These are phyloP conservation scores for Baudoinia panamericana DNA, from an alignment of 495 filamentous ascomycete species.

Conservation along the genomic window DNA sequence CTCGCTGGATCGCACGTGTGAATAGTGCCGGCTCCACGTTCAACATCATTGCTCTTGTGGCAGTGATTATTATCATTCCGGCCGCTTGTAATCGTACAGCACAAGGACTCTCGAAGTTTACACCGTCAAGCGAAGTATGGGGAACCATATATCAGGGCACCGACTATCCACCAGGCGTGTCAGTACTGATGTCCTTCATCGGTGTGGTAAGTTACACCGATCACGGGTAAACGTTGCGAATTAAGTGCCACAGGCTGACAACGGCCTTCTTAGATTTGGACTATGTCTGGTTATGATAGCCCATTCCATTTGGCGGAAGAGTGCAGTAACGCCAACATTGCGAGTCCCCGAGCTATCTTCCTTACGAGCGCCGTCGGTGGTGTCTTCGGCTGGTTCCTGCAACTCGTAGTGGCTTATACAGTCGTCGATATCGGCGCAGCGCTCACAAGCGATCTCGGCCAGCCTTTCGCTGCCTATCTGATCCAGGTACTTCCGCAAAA, in stretches of 20 bases:
- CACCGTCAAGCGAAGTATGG: conserved; percentile 52
- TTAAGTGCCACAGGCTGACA: too few relatives aligned
- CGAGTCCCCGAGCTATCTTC: conserved; percentile 64
- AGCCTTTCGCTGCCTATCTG: conserved; percentile 66
- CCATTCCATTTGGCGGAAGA: conserved; percentile 69
- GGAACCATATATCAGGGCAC: conserved; percentile 55
- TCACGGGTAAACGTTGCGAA: too few relatives aligned
- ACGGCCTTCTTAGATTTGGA: conserved; percentile 39
- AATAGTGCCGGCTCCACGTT: conserved; percentile 64
- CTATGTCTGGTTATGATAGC: conserved; percentile 55
- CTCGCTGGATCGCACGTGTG: conserved; percentile 59
- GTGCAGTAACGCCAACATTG: conserved; percentile 63
- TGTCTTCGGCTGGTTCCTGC: conserved; percentile 59
- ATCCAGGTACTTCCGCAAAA: conserved; percentile 56
- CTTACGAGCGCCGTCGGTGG: conserved; percentile 57
- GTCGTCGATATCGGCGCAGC: conserved; percentile 52
- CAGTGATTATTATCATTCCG: conserved; percentile 59
- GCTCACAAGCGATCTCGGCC: conserved; percentile 51
- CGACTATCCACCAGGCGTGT: conserved; percentile 56
- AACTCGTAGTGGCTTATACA: conserved; percentile 70
- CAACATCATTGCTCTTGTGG: conserved; percentile 56
- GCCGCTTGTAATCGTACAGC: conserved; percentile 37
- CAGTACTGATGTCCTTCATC: conserved; percentile 66
- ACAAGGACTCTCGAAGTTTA: conserved; percentile 49
- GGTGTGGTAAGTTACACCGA: conserved; percentile 16